A percentile compares a stretch with the other conserved stretches of the same genome.
phyloP scores from a whole-genome alignment of 345 rosid species.

The Trapa incisa region DNA sequence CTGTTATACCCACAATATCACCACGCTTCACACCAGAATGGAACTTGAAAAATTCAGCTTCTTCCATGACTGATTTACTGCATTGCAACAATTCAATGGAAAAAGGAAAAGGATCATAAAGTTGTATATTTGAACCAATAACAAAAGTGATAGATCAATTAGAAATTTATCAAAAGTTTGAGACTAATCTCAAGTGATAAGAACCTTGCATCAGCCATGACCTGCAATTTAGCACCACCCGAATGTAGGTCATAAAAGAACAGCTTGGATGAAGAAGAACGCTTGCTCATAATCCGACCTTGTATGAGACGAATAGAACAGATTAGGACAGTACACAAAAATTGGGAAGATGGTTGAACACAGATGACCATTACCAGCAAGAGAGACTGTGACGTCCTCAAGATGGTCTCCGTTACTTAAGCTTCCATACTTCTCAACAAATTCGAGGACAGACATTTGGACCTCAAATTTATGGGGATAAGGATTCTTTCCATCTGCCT shows the following conservation, averaged over 20 bases:
- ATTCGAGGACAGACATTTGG: slow-evolving; percentile 48
- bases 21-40: slow-evolving; percentile 78
- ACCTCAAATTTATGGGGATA: slow-evolving; percentile 77
- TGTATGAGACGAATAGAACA: slow-evolving; percentile 8
- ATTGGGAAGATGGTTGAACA: neutral
- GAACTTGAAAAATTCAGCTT: slow-evolving; percentile 53
- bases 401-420: slow-evolving; percentile 62
- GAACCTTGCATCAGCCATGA: slow-evolving; percentile 92
- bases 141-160: neutral
- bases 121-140: neutral
- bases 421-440: slow-evolving; percentile 40
- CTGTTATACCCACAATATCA: slow-evolving; percentile 82
- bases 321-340: neutral
- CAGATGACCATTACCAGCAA: slow-evolving; percentile 41
- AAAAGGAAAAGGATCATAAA: neutral
- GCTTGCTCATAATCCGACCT: slow-evolving; percentile 92
- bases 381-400: slow-evolving; percentile 43
- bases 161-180: neutral
- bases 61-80: slow-evolving; percentile 66
- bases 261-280: slow-evolving; percentile 77
- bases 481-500: slow-evolving; percentile 60
- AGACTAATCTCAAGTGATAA: neutral
- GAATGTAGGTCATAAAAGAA: slow-evolving; percentile 82
- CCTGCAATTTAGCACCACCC: slow-evolving; percentile 71
- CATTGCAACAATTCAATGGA: neutral